Conservation (phyloP, 2,329 filamentous ascomycete species). For the Aspergillus sp. region DNA sequence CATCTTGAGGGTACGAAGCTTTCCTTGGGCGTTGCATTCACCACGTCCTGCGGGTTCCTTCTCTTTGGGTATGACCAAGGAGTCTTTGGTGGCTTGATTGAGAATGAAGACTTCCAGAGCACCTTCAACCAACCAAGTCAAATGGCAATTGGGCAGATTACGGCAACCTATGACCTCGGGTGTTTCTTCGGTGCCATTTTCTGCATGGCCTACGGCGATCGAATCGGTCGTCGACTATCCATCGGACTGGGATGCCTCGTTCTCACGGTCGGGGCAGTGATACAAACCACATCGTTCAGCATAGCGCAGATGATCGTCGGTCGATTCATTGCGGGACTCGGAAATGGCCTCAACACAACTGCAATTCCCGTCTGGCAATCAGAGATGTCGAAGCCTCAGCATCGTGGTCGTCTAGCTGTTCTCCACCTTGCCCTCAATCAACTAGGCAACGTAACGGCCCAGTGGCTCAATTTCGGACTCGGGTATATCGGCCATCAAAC, state of each 20-base stretch:
- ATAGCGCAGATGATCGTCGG: slow-evolving; percentile 44
- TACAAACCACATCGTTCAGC: slow-evolving; percentile 12
- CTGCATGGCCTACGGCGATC: not conserved
- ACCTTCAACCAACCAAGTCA: not conserved
- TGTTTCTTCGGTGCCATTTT: slow-evolving; percentile 1
- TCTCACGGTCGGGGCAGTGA: slow-evolving; percentile 10
- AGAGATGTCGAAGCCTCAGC: slow-evolving; percentile 15
- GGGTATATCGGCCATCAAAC: slow-evolving; percentile 30
- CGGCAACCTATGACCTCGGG: slow-evolving; percentile 1
- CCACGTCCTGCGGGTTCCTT: too few species aligned
- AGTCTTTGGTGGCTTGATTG: not conserved
- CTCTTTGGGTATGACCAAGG: too few species aligned
- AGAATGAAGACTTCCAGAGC: not conserved
- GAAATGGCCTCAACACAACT: slow-evolving; percentile 48
- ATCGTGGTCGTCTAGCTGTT: slow-evolving; percentile 6
- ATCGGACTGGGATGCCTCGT: slow-evolving; percentile 11
- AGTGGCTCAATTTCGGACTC: slow-evolving; percentile 38
- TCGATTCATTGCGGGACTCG: slow-evolving; percentile 43
- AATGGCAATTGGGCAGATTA: not conserved
- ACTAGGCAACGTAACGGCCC: slow-evolving; percentile 17
- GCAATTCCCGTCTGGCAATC: slow-evolving; percentile 46
- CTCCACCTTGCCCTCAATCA: not conserved
- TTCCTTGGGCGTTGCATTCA: too few species aligned
- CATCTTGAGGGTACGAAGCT: too few species aligned
- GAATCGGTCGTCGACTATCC: slow-evolving; percentile 13